Evolutionary conservation across 106 monocot genomes (phyloP).

Genomic region (Dioscorea alata): DNA sequence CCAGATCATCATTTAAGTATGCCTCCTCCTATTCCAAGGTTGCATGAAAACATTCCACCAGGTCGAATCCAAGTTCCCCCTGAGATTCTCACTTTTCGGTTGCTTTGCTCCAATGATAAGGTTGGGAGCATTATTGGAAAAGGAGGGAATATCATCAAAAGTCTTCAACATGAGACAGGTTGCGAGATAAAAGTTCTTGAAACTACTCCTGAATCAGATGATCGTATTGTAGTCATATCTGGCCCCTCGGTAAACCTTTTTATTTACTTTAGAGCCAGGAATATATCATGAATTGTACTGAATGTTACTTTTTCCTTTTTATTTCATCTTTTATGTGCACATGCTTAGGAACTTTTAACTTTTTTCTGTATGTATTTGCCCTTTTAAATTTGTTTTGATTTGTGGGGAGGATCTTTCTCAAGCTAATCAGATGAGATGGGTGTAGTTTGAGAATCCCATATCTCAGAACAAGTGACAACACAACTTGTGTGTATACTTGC

Average conservation of each 20-base stretch:
- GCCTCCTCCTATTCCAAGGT: constrained; percentile 36
- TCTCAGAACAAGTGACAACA: too few relatives aligned
- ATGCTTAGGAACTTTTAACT: too few relatives aligned
- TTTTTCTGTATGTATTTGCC: too few relatives aligned
- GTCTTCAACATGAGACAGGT: constrained; percentile 74
- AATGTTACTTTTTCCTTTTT: too few relatives aligned
- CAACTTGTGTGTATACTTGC: too few relatives aligned
- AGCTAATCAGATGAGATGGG: too few relatives aligned
- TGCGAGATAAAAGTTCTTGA: constrained; percentile 79
- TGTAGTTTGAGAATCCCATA: too few relatives aligned
- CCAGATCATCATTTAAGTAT: constrained; percentile 24
- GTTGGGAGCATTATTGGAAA: constrained; percentile 89
- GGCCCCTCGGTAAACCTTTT: constrained; percentile 69
- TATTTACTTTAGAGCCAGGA: too few relatives aligned
- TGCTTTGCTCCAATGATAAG: constrained; percentile 77
- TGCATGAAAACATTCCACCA: constrained; percentile 31
- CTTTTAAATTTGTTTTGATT: too few relatives aligned
- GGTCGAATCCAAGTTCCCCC: constrained; percentile 29
- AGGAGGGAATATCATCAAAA: constrained; percentile 68
- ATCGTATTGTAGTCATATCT: constrained; percentile 69
- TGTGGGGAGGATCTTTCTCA: too few relatives aligned
- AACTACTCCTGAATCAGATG: constrained; percentile 51
- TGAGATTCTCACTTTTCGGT: constrained; percentile 50
- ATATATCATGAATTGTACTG: too few relatives aligned
- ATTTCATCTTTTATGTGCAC: too few relatives aligned